Base-by-base conservation (phyloP, 352 stramenopile genomes). In the Lagenidium sp. region DNA sequence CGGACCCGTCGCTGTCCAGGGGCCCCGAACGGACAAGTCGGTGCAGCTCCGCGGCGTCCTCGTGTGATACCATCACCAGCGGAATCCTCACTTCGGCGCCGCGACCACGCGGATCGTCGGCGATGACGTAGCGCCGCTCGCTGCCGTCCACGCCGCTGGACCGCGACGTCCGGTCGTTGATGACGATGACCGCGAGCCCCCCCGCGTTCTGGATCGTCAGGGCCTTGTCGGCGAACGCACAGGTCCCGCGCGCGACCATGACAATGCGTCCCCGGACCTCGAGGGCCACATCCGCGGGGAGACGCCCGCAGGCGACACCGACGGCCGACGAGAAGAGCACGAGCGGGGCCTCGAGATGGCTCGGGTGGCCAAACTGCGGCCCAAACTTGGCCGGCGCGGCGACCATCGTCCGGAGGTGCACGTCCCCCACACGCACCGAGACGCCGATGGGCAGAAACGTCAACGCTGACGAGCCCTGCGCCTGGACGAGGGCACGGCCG, bases 151-250 rank as follows among this genome's bases (percentile, higher is more conserved):
- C 29, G 16, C 15, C 29, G 13, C 47, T 25, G n/a, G 47, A 59
- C 20, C 56, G 63, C 15, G 55, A 21, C n/a, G 52, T 44, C 48
- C 82, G 85, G 15, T 61, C 74, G 48, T 93, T 88, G 38, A 90
- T 65, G 13, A 88, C 64, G 10, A 93, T 63, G 15, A 85, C 59
- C 19, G 65, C 82, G 6, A 52, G 44, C 1, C 63, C 82, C 2
- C 81, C 79, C 13, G 68, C 67, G 7, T 52, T 24, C 55, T 94
- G 68, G 5, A 92, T 40, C 6, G 67, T 52, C 30, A 85, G 40
- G 1, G 79, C 79, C 51, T 94, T 95, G 38, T 79, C 53, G 1
- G 74, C 67, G 44, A 95, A 95, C 18, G 81, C 68, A 40, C 82
- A 95, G 15, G 62, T 62, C 11, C 82, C 82, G 7, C 82, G 62